These are phyloP conservation scores for Taiozyma sp. DNA, from an alignment of 1,139 yeast species.

Conservation along the genomic window DNA sequence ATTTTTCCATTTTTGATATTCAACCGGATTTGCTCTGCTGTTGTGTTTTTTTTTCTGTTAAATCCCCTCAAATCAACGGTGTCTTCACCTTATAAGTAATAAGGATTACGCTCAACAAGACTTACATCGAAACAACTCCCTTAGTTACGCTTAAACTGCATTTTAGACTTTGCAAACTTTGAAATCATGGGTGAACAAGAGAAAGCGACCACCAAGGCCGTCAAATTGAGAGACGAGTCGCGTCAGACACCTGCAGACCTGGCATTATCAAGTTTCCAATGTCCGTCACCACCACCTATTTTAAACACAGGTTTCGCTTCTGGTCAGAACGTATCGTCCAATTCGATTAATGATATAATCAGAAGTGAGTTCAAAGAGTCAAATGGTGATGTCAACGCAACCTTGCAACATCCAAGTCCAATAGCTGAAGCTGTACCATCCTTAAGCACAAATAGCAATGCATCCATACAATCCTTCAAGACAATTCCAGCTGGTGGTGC, in stretches of 20 bases:
- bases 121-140: too few relatives aligned
- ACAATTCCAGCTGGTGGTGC: constrained; percentile 52
- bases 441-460: constrained; percentile 1
- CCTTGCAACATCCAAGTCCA: constrained; percentile 1
- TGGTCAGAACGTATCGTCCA: constrained; percentile 17
- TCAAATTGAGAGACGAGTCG: constrained; percentile 4
- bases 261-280: constrained; percentile 54
- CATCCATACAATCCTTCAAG: constrained; percentile 19
- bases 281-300: constrained; percentile 71
- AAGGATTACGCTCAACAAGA: too few relatives aligned
- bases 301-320: constrained; percentile 34
- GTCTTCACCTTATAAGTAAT: too few relatives aligned
- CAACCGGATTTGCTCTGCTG: too few relatives aligned
- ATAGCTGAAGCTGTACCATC: constrained; percentile 1
- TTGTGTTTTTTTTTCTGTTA: too few relatives aligned
- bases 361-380: constrained; percentile 14
- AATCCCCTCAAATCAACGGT: too few relatives aligned
- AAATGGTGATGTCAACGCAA: constrained; percentile 1
- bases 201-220: constrained; percentile 4
- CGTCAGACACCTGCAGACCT: constrained; percentile 29
- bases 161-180: background rate
- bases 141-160: too few relatives aligned
- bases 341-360: constrained; percentile 18
- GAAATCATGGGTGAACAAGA: constrained; percentile 1
- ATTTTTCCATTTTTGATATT: too few relatives aligned